Evolutionary conservation across 2,329 filamentous ascomycete species (phyloP).

Genomic region (Neopestalotiopsis sp.): DNA sequence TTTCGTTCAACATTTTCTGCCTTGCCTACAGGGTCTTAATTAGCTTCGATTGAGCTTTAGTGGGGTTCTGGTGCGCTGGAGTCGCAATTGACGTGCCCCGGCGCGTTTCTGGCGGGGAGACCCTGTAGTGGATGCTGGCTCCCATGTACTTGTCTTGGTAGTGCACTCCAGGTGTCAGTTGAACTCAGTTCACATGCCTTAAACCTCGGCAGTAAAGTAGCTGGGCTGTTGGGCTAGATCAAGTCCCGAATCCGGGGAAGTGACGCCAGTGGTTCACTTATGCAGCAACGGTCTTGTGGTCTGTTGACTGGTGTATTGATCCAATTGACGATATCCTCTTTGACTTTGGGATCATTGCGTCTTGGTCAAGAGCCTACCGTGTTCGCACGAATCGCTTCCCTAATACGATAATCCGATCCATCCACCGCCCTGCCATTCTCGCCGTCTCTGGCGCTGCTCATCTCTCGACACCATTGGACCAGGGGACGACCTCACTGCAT

Average conservation of each 20-base stretch:
- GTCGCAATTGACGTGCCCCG: not conserved
- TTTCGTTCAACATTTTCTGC: not conserved
- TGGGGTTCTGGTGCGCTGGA: not conserved
- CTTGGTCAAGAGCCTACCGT: not conserved
- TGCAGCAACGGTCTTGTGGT: not conserved
- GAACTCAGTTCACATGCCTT: not conserved
- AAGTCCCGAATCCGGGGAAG: slow-evolving; percentile 9
- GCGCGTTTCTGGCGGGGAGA: not conserved
- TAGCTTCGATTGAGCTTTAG: not conserved
- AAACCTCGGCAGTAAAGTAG: not conserved
- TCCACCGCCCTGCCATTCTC: not conserved
- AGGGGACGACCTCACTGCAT: not conserved
- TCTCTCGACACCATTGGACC: not conserved
- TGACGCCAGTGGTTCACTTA: slow-evolving; percentile 8
- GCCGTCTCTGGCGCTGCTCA: not conserved
- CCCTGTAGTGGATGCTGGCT: too few relatives aligned
- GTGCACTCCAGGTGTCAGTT: not conserved
- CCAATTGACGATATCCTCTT: not conserved
- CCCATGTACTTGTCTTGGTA: not conserved
- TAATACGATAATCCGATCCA: slow-evolving; percentile 1
- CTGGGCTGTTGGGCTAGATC: not conserved
- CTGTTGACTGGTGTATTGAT: not conserved
- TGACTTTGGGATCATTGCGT: not conserved
- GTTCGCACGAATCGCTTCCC: not conserved
- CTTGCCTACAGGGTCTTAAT: not conserved